These are phyloP conservation scores for Podaxis sp. DNA, from an alignment of 768 basidiomycete genomes.

Conservation along the genomic window DNA sequence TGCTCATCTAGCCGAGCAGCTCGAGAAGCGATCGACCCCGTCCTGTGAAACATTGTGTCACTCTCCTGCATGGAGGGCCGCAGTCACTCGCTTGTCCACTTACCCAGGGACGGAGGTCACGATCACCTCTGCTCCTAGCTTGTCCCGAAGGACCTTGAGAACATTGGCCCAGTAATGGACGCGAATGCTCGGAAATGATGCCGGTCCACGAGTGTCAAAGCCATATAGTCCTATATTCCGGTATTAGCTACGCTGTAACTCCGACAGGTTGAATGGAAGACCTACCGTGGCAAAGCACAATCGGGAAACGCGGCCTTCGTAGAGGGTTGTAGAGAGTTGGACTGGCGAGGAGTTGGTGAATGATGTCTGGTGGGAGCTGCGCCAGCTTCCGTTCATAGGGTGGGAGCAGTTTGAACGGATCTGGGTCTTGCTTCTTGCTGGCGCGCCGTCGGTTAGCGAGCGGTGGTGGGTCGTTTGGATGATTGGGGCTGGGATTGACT, in stretches of 20 bases:
- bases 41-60: slow-evolving; percentile 41
- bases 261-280: slow-evolving; percentile 6
- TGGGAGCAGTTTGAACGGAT: slow-evolving; percentile 14
- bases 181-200: slow-evolving; percentile 74
- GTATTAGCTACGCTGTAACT: not conserved
- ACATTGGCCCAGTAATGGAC: slow-evolving; percentile 96
- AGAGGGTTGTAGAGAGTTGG: slow-evolving; percentile 77
- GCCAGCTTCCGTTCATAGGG: slow-evolving; percentile 13
- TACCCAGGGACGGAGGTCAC: slow-evolving; percentile 93
- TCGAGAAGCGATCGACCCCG: slow-evolving; percentile 83
- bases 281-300: slow-evolving; percentile 95
- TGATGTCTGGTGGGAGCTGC: slow-evolving; percentile 37
- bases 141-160: slow-evolving; percentile 71
- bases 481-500: slow-evolving; percentile 14
- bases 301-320: slow-evolving; percentile 78
- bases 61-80: not conserved
- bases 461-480: slow-evolving; percentile 18
- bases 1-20: slow-evolving; percentile 72
- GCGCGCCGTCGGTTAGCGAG: slow-evolving; percentile 8
- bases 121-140: slow-evolving; percentile 89
- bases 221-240: slow-evolving; percentile 75
- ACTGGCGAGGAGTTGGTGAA: slow-evolving; percentile 69
- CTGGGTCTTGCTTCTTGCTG: slow-evolving; percentile 5
- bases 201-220: slow-evolving; percentile 86
- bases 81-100: slow-evolving; percentile 23